Percentiles rank a stretch among this genome's conserved stretches.
Evolutionary conservation across 176 grass and related monocot genomes (phyloP).

Genomic region (Stipa capillata): DNA sequence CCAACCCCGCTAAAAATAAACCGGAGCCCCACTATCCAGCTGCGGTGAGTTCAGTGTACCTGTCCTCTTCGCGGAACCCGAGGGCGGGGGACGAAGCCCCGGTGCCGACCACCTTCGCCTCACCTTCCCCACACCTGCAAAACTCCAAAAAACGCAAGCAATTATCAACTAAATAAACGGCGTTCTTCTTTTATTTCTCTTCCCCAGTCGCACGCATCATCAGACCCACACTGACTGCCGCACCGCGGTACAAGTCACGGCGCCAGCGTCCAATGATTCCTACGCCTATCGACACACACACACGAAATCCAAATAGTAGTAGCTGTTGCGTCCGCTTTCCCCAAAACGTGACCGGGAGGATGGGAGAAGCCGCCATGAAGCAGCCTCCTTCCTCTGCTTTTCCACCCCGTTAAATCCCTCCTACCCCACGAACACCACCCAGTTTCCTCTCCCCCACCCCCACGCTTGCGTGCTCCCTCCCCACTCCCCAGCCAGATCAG

Average conservation of each 20-base stretch:
- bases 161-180: neutral
- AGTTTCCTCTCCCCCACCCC: neutral
- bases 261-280: neutral
- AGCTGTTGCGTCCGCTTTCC: slow-evolving; percentile 33
- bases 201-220: too few relatives aligned
- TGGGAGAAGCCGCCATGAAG: slow-evolving; percentile 50
- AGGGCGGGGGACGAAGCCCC: neutral
- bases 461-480: neutral
- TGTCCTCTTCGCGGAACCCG: neutral
- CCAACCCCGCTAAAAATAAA: neutral
- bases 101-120: slow-evolving; percentile 11
- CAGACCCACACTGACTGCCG: too few relatives aligned
- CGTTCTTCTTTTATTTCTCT: too few relatives aligned
- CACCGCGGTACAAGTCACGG: too few relatives aligned
- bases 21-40: too few relatives aligned
- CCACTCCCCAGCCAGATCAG: neutral
- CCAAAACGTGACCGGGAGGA: slow-evolving; percentile 26
- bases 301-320: neutral
- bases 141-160: neutral
- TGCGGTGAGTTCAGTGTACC: slow-evolving; percentile 33
- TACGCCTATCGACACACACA: too few relatives aligned
- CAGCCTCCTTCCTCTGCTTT: neutral
- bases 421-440: neutral
- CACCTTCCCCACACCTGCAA: neutral
- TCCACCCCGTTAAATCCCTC: slow-evolving; percentile 28